phyloP scores from a whole-genome alignment of 106 monocot genomes.

The Dactylorhiza incarnata region DNA sequence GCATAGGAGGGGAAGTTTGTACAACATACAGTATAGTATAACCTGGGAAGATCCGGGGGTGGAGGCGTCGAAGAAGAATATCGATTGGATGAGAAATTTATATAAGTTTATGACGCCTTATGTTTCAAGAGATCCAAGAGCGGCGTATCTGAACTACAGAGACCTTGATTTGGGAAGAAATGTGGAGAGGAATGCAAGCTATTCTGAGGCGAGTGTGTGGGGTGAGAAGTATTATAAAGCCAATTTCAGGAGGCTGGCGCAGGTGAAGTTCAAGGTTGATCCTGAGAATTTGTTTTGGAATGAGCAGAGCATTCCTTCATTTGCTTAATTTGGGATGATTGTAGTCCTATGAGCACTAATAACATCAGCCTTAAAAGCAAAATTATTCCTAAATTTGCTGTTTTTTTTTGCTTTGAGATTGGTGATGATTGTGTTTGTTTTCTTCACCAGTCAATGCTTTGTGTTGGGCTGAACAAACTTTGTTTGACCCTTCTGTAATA shows the following conservation, averaged over 20 bases:
- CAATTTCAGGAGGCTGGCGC: conserved; percentile 21
- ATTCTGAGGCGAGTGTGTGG: conserved; percentile 10
- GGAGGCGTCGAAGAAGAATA: background rate
- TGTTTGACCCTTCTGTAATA: too few relatives aligned
- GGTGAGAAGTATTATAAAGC: conserved; percentile 24
- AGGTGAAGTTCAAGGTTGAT: conserved; percentile 24
- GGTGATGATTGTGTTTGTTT: too few relatives aligned
- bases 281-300: conserved; percentile 31
- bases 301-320: conserved; percentile 22
- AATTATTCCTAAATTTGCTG: too few relatives aligned
- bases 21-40: conserved; percentile 19
- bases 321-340: too few relatives aligned
- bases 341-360: too few relatives aligned
- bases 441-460: too few relatives aligned
- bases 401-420: too few relatives aligned
- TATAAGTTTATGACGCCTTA: conserved; percentile 5
- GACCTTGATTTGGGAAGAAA: conserved; percentile 13
- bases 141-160: conserved; percentile 15
- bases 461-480: too few relatives aligned
- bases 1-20: conserved; percentile 22
- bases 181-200: background rate
- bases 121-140: conserved; percentile 22
- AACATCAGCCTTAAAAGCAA: too few relatives aligned
- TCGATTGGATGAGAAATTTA: conserved; percentile 16
- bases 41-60: background rate